Evolutionary conservation across 768 basidiomycete genomes (phyloP).

Genomic region (Cystofilobasidium macerans): DNA sequence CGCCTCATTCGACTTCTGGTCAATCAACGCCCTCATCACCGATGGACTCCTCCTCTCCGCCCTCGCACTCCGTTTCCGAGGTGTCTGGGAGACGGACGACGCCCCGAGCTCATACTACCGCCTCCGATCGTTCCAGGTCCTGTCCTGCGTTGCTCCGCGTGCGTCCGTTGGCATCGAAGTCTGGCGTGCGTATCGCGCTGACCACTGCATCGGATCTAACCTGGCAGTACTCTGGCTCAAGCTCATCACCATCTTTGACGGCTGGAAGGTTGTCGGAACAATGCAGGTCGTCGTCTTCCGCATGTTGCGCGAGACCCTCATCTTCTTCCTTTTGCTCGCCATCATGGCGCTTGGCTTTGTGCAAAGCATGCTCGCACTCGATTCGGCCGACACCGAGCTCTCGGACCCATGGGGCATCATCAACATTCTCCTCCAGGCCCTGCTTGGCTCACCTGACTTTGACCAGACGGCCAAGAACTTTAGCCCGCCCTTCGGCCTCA

Average conservation of each 20-base stretch:
- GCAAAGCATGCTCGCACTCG: conserved; percentile 78
- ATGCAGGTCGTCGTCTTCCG: conserved; percentile 83
- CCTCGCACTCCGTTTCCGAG: conserved; percentile 58
- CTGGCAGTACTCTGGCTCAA: conserved; percentile 9
- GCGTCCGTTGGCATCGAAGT: neutral
- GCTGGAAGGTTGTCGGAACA: conserved; percentile 78
- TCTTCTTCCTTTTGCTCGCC: conserved; percentile 39
- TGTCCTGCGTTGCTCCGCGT: conserved; percentile 71
- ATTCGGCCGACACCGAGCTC: conserved; percentile 71
- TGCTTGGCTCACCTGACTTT: conserved; percentile 48
- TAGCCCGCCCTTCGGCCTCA: conserved; percentile 44
- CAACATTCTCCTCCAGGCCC: conserved; percentile 57
- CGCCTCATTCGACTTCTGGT: conserved; percentile 67
- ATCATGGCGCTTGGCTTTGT: conserved; percentile 77
- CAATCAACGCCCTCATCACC: conserved; percentile 56
- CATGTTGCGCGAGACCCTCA: conserved; percentile 49
- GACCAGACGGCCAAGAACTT: conserved; percentile 34
- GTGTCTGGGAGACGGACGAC: conserved; percentile 37
- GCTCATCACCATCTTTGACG: conserved; percentile 44
- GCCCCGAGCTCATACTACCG: conserved; percentile 37
- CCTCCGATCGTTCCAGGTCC: conserved; percentile 69
- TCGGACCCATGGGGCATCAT: conserved; percentile 50
- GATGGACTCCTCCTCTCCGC: conserved; percentile 62
- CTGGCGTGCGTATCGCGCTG: conserved; percentile 35
- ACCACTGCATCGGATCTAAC: neutral